Evolutionary conservation across 495 filamentous ascomycete species (phyloP).

Genomic region (Apodospora peruviana): DNA sequence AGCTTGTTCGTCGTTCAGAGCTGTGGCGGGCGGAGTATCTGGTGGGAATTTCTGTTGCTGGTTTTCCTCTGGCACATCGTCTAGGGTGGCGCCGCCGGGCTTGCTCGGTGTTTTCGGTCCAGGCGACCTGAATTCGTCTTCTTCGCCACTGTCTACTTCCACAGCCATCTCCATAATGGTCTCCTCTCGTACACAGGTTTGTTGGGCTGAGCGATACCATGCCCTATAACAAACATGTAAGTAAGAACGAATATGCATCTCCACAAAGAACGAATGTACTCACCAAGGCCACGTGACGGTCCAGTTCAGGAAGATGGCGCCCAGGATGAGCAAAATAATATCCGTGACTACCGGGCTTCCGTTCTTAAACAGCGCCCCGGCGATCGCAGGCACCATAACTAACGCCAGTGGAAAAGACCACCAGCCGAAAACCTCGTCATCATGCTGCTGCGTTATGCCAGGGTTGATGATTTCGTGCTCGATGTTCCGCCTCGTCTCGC

Average conservation of each 20-base stretch:
- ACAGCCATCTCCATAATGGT: conserved; percentile 40
- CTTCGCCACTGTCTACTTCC: conserved; percentile 36
- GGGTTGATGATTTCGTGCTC: conserved; percentile 70
- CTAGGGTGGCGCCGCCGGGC: conserved; percentile 21
- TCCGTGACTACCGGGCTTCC: conserved; percentile 81
- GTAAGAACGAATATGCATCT: conserved; percentile 1
- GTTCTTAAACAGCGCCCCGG: conserved; percentile 77
- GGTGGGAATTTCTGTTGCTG: too few species aligned
- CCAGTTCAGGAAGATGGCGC: conserved; percentile 89
- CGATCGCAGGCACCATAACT: conserved; percentile 78
- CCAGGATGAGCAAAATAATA: conserved; percentile 68
- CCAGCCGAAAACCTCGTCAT: conserved; percentile 42
- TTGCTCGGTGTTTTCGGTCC: conserved; percentile 13
- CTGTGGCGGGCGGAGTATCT: too few species aligned
- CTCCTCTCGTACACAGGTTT: conserved; percentile 45
- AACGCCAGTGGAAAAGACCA: conserved; percentile 73
- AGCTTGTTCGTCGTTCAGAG: too few species aligned
- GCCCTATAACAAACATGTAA: conserved; percentile 50
- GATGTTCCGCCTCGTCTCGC: conserved; percentile 60
- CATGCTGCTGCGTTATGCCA: conserved; percentile 27
- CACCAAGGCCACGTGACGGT: conserved; percentile 87
- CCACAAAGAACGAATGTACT: conserved; percentile 3
- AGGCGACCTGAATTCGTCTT: conserved; percentile 5
- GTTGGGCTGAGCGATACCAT: conserved; percentile 83
- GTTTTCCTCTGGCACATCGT: conserved; percentile 37